Conservation (phyloP, 495 filamentous ascomycete species). For the Evansstolkia leycettana region DNA sequence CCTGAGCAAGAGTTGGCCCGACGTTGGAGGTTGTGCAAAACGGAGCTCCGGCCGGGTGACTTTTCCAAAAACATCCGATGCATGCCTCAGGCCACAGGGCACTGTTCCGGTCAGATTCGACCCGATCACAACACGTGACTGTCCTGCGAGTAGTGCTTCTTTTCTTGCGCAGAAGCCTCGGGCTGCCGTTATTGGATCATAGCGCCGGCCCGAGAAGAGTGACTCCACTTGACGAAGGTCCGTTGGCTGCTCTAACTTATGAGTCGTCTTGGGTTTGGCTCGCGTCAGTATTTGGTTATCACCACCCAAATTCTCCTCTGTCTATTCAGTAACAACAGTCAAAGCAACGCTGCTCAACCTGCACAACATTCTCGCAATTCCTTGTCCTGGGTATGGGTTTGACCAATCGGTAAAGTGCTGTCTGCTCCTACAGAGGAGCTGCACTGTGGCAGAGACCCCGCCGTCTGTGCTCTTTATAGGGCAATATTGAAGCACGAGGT, state of each 20-base stretch:
- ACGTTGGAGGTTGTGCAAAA: slow-evolving; percentile 39
- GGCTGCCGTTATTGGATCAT: not conserved
- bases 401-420: slow-evolving; percentile 5
- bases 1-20: slow-evolving; percentile 31
- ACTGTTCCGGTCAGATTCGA: too few species aligned
- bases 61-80: slow-evolving; percentile 22
- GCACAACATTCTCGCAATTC: slow-evolving; percentile 1
- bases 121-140: slow-evolving; percentile 6
- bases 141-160: too few species aligned
- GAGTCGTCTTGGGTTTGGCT: too few species aligned
- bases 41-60: slow-evolving; percentile 22
- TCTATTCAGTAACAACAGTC: too few species aligned
- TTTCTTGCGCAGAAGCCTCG: too few species aligned
- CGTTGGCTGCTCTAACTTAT: too few species aligned
- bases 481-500: slow-evolving; percentile 16
- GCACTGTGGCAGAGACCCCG: slow-evolving; percentile 8
- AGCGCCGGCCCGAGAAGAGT: not conserved
- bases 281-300: slow-evolving; percentile 1
- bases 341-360: not conserved
- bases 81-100: slow-evolving; percentile 10
- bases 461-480: slow-evolving; percentile 26
- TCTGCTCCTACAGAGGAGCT: slow-evolving; percentile 12
- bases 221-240: not conserved
- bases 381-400: slow-evolving; percentile 7
- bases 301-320: not conserved